Base-by-base conservation (phyloP, 2,329 filamentous ascomycete species). In the Ceratocystis lukuohia region DNA sequence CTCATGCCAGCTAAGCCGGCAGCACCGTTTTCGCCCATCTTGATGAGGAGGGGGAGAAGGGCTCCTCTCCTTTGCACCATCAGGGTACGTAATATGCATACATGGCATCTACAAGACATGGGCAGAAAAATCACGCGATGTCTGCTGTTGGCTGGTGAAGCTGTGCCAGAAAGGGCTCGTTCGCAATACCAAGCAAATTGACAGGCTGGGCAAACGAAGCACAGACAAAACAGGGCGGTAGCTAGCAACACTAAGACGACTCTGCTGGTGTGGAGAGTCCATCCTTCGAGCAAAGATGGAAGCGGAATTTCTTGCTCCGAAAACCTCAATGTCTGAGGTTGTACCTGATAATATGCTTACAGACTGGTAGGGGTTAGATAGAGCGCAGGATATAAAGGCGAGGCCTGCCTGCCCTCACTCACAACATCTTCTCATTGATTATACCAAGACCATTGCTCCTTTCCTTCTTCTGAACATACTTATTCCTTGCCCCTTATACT, bases 271-370 rank as follows among this genome's bases (percentile, higher is more conserved):
- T 41, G 37, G 37, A 41, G 37, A 28, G 48, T 17, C 8, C 28
- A 59, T 59, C 56, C 56, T 37, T 37, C 28, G 2, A 10, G 33
- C 56, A 59, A 17, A 8, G 56, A 37, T 37, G 30, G 33, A 30
- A 59, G n/a, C 30, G 28, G 56, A 37, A 59, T n/a, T 7, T n/a
- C 53, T 59, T n/a, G 3, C 56, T 59, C 56, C 5, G 6, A 59
- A 33, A 8, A n/a, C 56, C 56, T 59, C 30, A n/a, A 59, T 30
- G 28, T 59, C 30, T 30, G 20, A 25, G 6, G 56, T 59, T 59
- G 56, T 59, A n/a, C 28, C 56, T 59, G 56, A 37, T 59, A 37
- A 59, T 59, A 5, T 59, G 56, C 56, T 59, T 59, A 28, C 28
- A n/a, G 30, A 37, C n/a, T n/a, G 3, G 25, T 37, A 37, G 25